A percentile compares a stretch with the other conserved stretches of the same genome.
phyloP scores from a whole-genome alignment of 345 rosid species.

The Clausena lansium region DNA sequence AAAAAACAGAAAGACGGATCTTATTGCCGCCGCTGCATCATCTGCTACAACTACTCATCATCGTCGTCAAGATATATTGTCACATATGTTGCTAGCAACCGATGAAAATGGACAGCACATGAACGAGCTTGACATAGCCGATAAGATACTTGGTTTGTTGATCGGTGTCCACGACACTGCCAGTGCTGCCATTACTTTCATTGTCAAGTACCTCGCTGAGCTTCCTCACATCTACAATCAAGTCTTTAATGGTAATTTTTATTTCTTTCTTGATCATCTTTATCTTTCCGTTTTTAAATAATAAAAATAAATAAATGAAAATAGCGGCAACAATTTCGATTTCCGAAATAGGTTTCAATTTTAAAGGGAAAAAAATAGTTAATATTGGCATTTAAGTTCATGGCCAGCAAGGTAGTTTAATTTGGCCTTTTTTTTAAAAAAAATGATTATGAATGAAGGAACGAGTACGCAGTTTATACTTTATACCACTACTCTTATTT shows the following conservation, averaged over 20 bases:
- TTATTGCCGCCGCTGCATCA: too few relatives aligned
- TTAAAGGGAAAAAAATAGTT: too few relatives aligned
- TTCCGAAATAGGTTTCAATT: too few relatives aligned
- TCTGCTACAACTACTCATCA: background rate
- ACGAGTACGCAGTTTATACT: too few relatives aligned
- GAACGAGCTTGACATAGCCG: conserved; percentile 32
- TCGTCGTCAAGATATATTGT: conserved; percentile 29
- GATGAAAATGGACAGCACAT: conserved; percentile 26
- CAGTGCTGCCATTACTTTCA: conserved; percentile 21
- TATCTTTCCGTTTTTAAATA: background rate
- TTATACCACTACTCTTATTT: too few relatives aligned
- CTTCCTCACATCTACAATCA: conserved; percentile 24
- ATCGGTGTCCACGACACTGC: conserved; percentile 36
- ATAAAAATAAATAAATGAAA: too few relatives aligned
- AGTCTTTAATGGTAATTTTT: conserved; percentile 21
- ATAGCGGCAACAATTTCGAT: too few relatives aligned
- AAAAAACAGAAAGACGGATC: conserved; percentile 26
- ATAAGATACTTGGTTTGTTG: conserved; percentile 27
- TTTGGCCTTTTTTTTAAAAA: too few relatives aligned
- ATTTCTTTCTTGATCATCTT: background rate
- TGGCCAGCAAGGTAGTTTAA: too few relatives aligned
- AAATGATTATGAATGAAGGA: too few relatives aligned
- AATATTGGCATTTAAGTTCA: too few relatives aligned
- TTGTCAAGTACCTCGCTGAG: conserved; percentile 30
- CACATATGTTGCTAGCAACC: conserved; percentile 29